phyloP scores from a whole-genome alignment of 2,329 filamentous ascomycete species.

The Fusarium sp. region DNA sequence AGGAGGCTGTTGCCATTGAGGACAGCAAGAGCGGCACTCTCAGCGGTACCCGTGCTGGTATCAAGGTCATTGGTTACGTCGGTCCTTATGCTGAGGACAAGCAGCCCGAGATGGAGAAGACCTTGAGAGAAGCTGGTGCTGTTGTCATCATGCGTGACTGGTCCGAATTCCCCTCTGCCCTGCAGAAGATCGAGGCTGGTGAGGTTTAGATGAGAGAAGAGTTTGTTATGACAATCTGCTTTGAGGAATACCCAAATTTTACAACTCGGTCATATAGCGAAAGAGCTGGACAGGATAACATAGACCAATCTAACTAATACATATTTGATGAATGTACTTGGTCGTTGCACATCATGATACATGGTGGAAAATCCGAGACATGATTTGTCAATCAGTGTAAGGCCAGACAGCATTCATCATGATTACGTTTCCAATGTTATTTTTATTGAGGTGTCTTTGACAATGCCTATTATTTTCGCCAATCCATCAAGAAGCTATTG shows the following conservation, averaged over 20 bases:
- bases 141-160: conserved; percentile 71
- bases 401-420: neutral
- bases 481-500: conserved; percentile 87
- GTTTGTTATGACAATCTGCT: conserved; percentile 29
- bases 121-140: conserved; percentile 71
- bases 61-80: conserved; percentile 86
- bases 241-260: conserved; percentile 40
- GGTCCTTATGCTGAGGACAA: conserved; percentile 77
- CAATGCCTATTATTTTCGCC: conserved; percentile 48
- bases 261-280: conserved; percentile 25
- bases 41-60: conserved; percentile 78
- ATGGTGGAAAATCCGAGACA: neutral
- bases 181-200: conserved; percentile 62
- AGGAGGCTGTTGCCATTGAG: conserved; percentile 84
- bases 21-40: conserved; percentile 88
- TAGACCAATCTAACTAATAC: conserved; percentile 37
- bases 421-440: neutral
- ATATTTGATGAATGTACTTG: neutral
- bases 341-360: neutral
- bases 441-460: neutral
- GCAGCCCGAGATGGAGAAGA: conserved; percentile 73
- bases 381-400: neutral
- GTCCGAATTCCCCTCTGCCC: conserved; percentile 64
- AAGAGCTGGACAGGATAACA: conserved; percentile 4
- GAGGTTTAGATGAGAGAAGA: conserved; percentile 43